These are phyloP conservation scores for Aspergillus steynii DNA, from an alignment of 495 filamentous ascomycete species.

Conservation along the genomic window DNA sequence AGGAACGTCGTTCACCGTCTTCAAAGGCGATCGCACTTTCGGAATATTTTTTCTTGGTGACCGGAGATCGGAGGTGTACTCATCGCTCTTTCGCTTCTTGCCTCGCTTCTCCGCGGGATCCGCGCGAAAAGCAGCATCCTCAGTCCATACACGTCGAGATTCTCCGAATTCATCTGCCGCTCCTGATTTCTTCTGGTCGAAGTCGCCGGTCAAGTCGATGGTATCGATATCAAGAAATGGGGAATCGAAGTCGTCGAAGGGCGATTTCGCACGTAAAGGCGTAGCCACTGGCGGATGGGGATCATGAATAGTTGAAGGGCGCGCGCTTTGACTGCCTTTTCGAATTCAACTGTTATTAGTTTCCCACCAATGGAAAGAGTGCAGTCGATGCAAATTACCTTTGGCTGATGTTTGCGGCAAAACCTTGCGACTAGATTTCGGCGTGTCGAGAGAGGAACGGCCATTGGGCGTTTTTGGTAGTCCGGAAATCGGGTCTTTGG, in stretches of 20 bases:
- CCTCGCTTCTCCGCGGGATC: constrained; percentile 50
- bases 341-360: constrained; percentile 11
- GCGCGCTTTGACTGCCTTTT: constrained; percentile 32
- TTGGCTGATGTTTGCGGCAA: constrained; percentile 16
- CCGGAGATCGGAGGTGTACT: constrained; percentile 54
- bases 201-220: constrained; percentile 70
- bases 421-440: constrained; percentile 25
- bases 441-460: constrained; percentile 17
- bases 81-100: constrained; percentile 75
- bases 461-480: constrained; percentile 19
- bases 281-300: constrained; percentile 17
- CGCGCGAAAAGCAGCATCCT: constrained; percentile 51
- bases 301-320: constrained; percentile 23
- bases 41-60: constrained; percentile 32
- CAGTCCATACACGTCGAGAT: constrained; percentile 57
- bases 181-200: constrained; percentile 40
- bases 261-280: constrained; percentile 24
- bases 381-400: constrained; percentile 20
- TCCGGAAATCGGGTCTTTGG: constrained; percentile 21
- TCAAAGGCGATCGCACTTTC: constrained; percentile 25
- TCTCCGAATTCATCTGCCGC: constrained; percentile 53
- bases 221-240: constrained; percentile 49
- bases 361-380: not conserved
- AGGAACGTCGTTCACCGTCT: constrained; percentile 1
- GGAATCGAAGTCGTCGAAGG: constrained; percentile 16